Evolutionary conservation across 2,329 filamentous ascomycete species (phyloP).

Genomic region (Elsinoe fawcettii): DNA sequence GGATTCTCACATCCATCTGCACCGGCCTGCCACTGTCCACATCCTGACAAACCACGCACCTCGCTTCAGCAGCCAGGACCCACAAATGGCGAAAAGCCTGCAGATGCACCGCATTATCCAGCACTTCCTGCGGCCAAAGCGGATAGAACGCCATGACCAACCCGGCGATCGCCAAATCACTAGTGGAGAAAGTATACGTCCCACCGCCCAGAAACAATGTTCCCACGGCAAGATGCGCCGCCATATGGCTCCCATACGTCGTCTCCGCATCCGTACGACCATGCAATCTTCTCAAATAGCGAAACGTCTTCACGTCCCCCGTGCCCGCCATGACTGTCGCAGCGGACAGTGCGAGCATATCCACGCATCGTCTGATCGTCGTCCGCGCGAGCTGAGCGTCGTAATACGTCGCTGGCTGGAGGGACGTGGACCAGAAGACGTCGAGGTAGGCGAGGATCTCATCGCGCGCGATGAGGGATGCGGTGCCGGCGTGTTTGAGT

Average conservation of each 20-base stretch:
- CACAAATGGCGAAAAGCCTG: conserved; percentile 97
- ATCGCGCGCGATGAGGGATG: conserved; percentile 63
- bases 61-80: conserved; percentile 84
- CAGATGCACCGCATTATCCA: conserved; percentile 89
- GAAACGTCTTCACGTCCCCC: conserved; percentile 77
- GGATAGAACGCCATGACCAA: conserved; percentile 91
- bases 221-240: conserved; percentile 84
- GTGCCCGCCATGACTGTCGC: conserved; percentile 94
- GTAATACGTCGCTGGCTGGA: conserved; percentile 46
- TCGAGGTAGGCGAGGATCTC: conserved; percentile 78
- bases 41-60: conserved; percentile 83
- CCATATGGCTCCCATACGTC: conserved; percentile 88
- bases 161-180: conserved; percentile 75
- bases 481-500: conserved; percentile 41
- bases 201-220: conserved; percentile 87
- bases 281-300: conserved; percentile 78
- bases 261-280: conserved; percentile 76
- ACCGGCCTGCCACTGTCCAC: conserved; percentile 75
- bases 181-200: conserved; percentile 84
- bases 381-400: conserved; percentile 77
- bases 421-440: conserved; percentile 25
- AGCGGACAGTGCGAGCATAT: conserved; percentile 71
- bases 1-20: conserved; percentile 35
- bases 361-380: conserved; percentile 84
- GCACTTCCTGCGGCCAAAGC: conserved; percentile 76